Percentiles rank a stretch among this genome's conserved stretches.
These are phyloP conservation scores for Amylostereum areolatum DNA, from an alignment of 1,284 basidiomycete genomes.

Conservation along the genomic window DNA sequence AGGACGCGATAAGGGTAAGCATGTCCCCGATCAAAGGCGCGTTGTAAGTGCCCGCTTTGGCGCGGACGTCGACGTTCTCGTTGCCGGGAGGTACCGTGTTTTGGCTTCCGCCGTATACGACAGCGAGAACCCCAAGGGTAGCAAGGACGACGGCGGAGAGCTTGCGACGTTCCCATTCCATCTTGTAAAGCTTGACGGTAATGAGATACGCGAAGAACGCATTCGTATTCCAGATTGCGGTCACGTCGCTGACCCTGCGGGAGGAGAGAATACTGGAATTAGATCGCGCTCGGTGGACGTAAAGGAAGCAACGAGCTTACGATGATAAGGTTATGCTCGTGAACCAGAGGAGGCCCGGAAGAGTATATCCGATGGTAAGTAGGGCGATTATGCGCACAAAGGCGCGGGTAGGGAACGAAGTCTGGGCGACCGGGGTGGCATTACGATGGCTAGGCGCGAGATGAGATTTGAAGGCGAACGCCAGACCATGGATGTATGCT, in stretches of 20 bases:
- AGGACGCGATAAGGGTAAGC: constrained; percentile 63
- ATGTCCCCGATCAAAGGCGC: constrained; percentile 71
- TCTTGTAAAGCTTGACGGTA: constrained; percentile 53
- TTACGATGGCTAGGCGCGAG: constrained; percentile 30
- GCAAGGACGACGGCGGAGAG: constrained; percentile 71
- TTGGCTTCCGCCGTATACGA: constrained; percentile 70
- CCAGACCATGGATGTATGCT: constrained; percentile 44
- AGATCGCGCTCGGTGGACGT: too few species aligned
- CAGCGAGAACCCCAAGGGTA: constrained; percentile 62
- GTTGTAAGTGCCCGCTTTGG: constrained; percentile 19
- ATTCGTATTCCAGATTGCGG: constrained; percentile 82
- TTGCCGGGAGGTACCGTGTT: constrained; percentile 11
- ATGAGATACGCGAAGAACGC: constrained; percentile 80
- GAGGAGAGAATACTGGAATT: constrained; percentile 11
- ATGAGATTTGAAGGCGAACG: constrained; percentile 46
- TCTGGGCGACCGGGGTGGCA: constrained; percentile 12
- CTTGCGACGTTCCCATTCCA: constrained; percentile 57
- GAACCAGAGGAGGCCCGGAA: constrained; percentile 71
- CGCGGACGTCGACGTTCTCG: constrained; percentile 1
- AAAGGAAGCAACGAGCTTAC: constrained; percentile 46
- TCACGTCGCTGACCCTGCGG: constrained; percentile 69
- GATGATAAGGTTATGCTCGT: constrained; percentile 61
- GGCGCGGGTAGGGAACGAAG: constrained; percentile 36
- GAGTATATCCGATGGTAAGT: constrained; percentile 53
- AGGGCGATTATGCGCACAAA: constrained; percentile 40